phyloP scores from a whole-genome alignment of 208 protist genomes.

The Leishmania tropica region DNA sequence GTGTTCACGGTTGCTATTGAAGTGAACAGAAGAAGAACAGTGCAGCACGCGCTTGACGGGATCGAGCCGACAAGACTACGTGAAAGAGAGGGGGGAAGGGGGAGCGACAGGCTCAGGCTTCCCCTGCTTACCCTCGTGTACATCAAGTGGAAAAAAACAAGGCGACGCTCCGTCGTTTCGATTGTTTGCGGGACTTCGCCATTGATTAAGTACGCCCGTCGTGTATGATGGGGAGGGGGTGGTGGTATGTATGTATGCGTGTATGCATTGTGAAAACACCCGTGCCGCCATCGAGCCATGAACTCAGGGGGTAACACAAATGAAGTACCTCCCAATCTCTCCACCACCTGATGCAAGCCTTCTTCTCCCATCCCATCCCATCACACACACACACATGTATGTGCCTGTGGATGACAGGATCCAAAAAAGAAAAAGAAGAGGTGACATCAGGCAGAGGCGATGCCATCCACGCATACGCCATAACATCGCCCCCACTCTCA shows the following conservation, averaged over 20 bases:
- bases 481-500: not conserved
- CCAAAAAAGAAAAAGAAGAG: too few relatives aligned
- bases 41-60: not conserved
- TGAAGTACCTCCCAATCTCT: not conserved
- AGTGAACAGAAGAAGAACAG: conserved; percentile 7
- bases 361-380: too few relatives aligned
- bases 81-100: not conserved
- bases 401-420: too few relatives aligned
- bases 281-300: not conserved
- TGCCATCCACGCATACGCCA: too few relatives aligned
- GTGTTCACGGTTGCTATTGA: not conserved
- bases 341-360: too few relatives aligned
- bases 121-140: not conserved
- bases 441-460: too few relatives aligned
- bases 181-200: too few relatives aligned
- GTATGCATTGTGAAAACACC: not conserved
- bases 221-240: not conserved
- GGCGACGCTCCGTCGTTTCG: not conserved
- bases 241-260: not conserved
- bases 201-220: not conserved
- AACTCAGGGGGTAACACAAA: not conserved
- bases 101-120: not conserved
- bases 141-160: not conserved
- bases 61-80: not conserved
- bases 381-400: not conserved